Evolutionary conservation across 2,329 filamentous ascomycete species (phyloP), one percentile per base, ranked within the genome.

Genomic region (Herpomyces periplanetae): DNA sequence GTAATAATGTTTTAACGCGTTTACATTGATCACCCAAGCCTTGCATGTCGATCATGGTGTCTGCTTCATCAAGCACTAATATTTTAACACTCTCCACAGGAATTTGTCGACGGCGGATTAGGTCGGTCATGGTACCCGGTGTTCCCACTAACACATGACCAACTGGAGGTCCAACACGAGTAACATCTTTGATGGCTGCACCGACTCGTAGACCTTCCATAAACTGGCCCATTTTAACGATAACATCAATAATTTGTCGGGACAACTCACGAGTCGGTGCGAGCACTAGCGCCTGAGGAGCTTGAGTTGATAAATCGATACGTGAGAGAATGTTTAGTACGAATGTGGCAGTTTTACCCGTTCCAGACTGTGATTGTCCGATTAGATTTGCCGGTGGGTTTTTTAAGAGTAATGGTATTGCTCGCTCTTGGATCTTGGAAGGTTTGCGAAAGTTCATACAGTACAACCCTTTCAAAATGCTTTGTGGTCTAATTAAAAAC

Each of bases 281-380:
- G 13, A 96, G 53, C 13, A 73, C 61, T 16, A 96, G 43, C 7
- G 71, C 71, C 42, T 96, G 80, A 2, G 75, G 73, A 27, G 52
- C 47, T 11, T 54, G 42, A 26, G 52, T 49, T 19, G 34, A 44
- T 23, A 73, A 51, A 32, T 96, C 69, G 33, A 91, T 42, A 26
- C 80, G 68, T 23, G 65, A 65, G 15, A 96, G 51, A 24, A 85
- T 64, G 24, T 85, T 85, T 25, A 87, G 60, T 17, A 80, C 66
- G 37, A 96, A 96, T 10, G 80, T 80, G 9, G 73, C 80, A 0
- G 80, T 96, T 47, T 96, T 96, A 33, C 80, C 80, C 9, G 80
- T 96, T 30, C 80, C 80, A 2, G 80, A 96, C 39, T 96, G 80
- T n/a, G 80, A 96, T 41, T 96, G 80, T 3, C 73, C 80, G 33